Evolutionary conservation across 768 basidiomycete species (phyloP).

Genomic region (Pisolithus microcarpus): DNA sequence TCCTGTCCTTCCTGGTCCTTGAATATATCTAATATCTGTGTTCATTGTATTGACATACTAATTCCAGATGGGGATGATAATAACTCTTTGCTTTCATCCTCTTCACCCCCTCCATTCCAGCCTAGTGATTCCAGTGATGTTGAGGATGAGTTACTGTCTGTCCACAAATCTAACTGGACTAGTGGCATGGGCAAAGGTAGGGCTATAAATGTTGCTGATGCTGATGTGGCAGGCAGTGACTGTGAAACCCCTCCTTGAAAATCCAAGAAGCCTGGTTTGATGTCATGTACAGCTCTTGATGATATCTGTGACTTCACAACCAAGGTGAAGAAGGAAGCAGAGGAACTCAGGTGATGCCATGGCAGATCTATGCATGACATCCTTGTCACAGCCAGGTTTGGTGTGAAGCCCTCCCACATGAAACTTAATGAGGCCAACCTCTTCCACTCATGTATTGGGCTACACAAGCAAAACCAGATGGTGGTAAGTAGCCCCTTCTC

Average conservation of each 20-base stretch:
- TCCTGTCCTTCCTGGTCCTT: too few relatives aligned
- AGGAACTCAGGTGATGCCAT: neutral
- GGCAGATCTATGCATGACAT: neutral
- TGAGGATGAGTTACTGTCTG: too few relatives aligned
- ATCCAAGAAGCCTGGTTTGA: neutral
- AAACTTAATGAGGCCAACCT: neutral
- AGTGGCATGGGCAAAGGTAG: too few relatives aligned
- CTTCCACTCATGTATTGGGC: neutral
- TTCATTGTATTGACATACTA: too few relatives aligned
- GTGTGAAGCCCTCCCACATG: neutral
- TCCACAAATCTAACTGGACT: too few relatives aligned
- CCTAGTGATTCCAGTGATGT: too few relatives aligned
- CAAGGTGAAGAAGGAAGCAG: neutral
- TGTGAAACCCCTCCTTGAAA: neutral
- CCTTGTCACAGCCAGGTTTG: neutral
- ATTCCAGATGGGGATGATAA: too few relatives aligned
- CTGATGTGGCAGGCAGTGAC: too few relatives aligned
- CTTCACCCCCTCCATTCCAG: too few relatives aligned
- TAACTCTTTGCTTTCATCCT: too few relatives aligned
- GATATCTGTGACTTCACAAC: neutral
- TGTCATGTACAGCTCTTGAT: neutral
- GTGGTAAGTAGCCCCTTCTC: neutral
- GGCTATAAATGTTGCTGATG: too few relatives aligned
- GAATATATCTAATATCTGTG: too few relatives aligned
- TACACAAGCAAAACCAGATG: neutral